Percentiles rank a stretch among this genome's conserved stretches.
Evolutionary conservation across 2,329 filamentous ascomycete species (phyloP).

Genomic region (Penicillium palitans): DNA sequence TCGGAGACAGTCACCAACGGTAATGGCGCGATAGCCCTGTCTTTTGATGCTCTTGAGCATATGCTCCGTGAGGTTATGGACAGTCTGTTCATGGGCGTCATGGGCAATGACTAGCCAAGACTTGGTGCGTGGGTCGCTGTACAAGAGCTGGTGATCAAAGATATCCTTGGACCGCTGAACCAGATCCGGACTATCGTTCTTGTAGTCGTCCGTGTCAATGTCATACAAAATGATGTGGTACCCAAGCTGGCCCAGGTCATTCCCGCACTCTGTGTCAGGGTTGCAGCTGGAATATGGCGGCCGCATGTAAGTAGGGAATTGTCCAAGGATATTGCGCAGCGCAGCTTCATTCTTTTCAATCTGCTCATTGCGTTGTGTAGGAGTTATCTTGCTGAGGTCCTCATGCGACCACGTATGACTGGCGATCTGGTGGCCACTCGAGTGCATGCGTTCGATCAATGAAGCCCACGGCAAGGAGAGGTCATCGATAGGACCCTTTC

Average conservation of each 20-base stretch:
- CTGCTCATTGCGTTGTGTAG: slow-evolving; percentile 41
- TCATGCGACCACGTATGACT: slow-evolving; percentile 56
- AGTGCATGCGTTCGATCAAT: slow-evolving; percentile 45
- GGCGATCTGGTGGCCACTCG: slow-evolving; percentile 52
- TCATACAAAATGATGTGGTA: slow-evolving; percentile 53
- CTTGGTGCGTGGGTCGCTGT: slow-evolving; percentile 28
- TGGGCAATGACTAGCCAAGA: slow-evolving; percentile 46
- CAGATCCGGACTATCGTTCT: slow-evolving; percentile 37
- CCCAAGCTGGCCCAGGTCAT: slow-evolving; percentile 47
- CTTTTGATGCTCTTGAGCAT: slow-evolving; percentile 37
- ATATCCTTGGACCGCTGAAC: slow-evolving; percentile 45
- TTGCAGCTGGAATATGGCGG: slow-evolving; percentile 51
- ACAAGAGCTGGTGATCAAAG: slow-evolving; percentile 37
- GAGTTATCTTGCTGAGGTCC: slow-evolving; percentile 45
- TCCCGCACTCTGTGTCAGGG: slow-evolving; percentile 39
- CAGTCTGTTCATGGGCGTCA: slow-evolving; percentile 46
- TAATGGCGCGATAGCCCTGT: slow-evolving; percentile 41
- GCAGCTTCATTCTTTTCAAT: slow-evolving; percentile 52
- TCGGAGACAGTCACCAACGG: slow-evolving; percentile 46
- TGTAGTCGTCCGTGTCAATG: slow-evolving; percentile 51
- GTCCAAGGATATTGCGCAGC: slow-evolving; percentile 49
- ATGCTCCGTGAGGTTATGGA: slow-evolving; percentile 44
- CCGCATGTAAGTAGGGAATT: slow-evolving; percentile 55
- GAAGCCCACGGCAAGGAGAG: slow-evolving; percentile 40
- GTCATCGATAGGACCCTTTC: slow-evolving; percentile 48